phyloP scores from a whole-genome alignment of 805 yeast genomes.

The Ascoidea asiatica region DNA sequence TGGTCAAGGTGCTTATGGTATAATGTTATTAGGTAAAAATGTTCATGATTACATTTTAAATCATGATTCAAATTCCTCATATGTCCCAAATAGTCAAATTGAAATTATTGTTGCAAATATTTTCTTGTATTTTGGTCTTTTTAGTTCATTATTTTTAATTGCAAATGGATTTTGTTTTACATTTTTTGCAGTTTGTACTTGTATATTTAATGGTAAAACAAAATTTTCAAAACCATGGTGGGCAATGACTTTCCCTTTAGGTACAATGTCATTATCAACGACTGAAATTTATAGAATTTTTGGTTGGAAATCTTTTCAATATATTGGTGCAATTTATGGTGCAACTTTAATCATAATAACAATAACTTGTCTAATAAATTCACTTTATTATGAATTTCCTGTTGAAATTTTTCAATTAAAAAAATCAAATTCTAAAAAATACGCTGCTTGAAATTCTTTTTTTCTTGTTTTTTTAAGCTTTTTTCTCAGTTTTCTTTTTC shows the following conservation, averaged over 20 bases:
- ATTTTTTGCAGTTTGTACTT: constrained; percentile 24
- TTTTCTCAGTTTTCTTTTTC: neutral
- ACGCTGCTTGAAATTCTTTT: too few species aligned
- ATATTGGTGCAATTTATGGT: constrained; percentile 50
- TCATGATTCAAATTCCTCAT: constrained; percentile 9
- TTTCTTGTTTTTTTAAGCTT: too few species aligned
- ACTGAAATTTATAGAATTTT: constrained; percentile 34
- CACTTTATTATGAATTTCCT: constrained; percentile 20
- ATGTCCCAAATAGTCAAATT: too few species aligned
- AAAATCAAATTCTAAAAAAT: neutral
- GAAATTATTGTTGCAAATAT: constrained; percentile 16
- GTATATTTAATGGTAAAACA: constrained; percentile 19
- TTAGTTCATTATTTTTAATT: constrained; percentile 29
- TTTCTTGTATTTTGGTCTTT: constrained; percentile 21
- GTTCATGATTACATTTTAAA: constrained; percentile 14
- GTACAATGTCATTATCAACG: constrained; percentile 60
- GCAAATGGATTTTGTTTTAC: constrained; percentile 51
- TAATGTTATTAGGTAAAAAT: constrained; percentile 40
- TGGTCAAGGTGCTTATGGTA: constrained; percentile 75
- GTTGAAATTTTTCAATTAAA: constrained; percentile 2
- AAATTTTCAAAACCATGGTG: constrained; percentile 47
- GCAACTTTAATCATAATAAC: constrained; percentile 33
- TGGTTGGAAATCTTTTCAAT: constrained; percentile 43
- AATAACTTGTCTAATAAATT: constrained; percentile 25
- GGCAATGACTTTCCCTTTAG: constrained; percentile 86